Evolutionary conservation across 2,329 filamentous ascomycete genomes (phyloP), one percentile per base, ranked within the genome.

Genomic region (Rhynchosporium graminicola): DNA sequence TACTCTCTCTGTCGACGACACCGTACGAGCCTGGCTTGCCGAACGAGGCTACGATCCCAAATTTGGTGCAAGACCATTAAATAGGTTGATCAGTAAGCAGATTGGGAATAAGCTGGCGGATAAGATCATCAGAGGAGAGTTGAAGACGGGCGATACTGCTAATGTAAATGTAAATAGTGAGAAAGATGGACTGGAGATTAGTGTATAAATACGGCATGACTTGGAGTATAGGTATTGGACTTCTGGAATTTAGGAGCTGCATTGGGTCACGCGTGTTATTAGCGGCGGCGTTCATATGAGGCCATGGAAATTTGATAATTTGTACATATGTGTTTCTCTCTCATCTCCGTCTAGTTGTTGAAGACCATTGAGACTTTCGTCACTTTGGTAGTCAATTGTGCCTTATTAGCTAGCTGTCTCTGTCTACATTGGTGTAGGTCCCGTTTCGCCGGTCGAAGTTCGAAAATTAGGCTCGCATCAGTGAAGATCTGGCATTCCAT

Each of bases 101-200:
- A 92, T 99, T 68, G 88, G 91, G 63, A 97, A 97, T 75, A 83
- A 86, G 3, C 82, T 98, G 45, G 95, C 95, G 0, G 93, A 97
- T 73, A 90, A 89, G 79, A 96, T 99, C 70, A 98, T 98, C 70
- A 83, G 90, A 60, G 95, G 95, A 26, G 80, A 92, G 75, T 77
- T 98, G 63, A 89, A 87, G 76, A 84, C 80, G 62, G 92, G 92
- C 0, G 87, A 96, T 71, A 83, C 78, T 2, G 94, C 90, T 4
- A 82, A 81, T 63, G 89, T 97, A 12, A 79, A 78, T 55, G 80
- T 97, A 62, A 88, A 85, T 59, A 82, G 84, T 12, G 85, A 87
- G 63, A 82, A 80, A 40, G 78, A 80, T 47, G 83, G 83, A 0
- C 74, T 92, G 59, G 80, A 59, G 9, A 55, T 64, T 33, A 51